These are phyloP conservation scores for Fonsecaea nubica DNA, from an alignment of 2,329 filamentous ascomycete species.

Conservation along the genomic window DNA sequence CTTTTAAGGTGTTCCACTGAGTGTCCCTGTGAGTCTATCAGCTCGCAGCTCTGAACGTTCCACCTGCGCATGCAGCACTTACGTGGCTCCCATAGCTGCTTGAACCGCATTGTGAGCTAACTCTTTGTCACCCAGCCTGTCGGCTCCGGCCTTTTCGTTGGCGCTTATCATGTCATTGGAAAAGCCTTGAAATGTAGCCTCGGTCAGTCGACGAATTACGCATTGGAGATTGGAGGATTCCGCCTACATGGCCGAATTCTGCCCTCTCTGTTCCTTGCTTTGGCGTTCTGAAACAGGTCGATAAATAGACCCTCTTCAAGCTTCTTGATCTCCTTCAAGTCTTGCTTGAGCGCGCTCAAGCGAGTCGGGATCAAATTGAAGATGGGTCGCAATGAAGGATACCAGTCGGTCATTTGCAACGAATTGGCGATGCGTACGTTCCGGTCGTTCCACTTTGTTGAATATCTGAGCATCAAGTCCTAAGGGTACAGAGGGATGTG, in stretches of 20 bases:
- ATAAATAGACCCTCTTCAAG: background rate
- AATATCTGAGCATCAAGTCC: too few species aligned
- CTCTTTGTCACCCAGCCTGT: conserved; percentile 1
- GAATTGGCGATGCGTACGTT: background rate
- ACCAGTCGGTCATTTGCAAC: conserved; percentile 3
- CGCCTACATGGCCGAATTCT: background rate
- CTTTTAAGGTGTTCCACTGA: background rate
- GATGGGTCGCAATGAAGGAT: background rate
- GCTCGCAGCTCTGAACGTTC: background rate
- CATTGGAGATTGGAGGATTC: background rate
- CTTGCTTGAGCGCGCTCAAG: background rate
- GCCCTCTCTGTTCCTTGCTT: background rate
- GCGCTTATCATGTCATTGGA: background rate
- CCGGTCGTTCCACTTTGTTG: background rate
- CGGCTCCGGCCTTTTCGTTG: background rate
- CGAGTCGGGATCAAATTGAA: background rate
- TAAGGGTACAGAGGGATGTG: background rate
- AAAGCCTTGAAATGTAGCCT: background rate
- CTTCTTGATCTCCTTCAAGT: background rate
- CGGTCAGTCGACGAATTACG: background rate
- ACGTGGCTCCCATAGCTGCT: background rate
- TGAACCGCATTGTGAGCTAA: background rate
- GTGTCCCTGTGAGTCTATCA: background rate
- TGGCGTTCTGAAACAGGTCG: too few species aligned
- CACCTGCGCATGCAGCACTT: background rate